Evolutionary conservation across 2,329 filamentous ascomycete species (phyloP).

Genomic region (Atkinsonella texensis): DNA sequence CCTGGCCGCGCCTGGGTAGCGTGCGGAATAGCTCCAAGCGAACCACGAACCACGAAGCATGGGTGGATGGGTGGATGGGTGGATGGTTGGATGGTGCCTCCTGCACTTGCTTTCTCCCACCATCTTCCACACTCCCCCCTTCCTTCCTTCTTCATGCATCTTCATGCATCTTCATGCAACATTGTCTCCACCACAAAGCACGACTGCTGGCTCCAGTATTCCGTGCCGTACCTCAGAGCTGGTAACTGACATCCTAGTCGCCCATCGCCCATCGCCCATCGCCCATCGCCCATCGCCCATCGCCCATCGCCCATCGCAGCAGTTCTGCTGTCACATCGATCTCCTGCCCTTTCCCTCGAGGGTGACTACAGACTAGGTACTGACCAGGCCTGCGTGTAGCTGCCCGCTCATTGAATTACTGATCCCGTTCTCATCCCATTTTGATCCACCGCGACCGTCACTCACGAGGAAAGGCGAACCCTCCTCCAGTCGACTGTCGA

Average conservation of each 20-base stretch:
- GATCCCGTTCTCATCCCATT: neutral
- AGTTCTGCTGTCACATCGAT: neutral
- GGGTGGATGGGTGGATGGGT: no score
- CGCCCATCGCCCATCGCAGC: neutral
- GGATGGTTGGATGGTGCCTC: no score
- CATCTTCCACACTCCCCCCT: no score
- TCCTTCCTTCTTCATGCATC: neutral
- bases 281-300: neutral
- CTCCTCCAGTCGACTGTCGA: neutral
- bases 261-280: neutral
- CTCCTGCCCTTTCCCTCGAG: neutral
- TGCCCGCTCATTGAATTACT: neutral
- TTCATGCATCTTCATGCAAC: no score
- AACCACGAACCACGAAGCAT: neutral
- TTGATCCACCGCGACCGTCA: neutral
- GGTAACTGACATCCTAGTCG: neutral
- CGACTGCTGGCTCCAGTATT: neutral
- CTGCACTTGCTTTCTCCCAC: no score
- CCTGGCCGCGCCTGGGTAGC: neutral
- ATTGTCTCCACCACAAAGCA: neutral
- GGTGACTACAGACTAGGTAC: neutral
- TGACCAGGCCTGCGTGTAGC: neutral
- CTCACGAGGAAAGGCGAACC: neutral
- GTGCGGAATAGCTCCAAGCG: neutral
- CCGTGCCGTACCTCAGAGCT: constrained; percentile 1